Evolutionary conservation across 768 basidiomycete species (phyloP), one percentile per base, ranked within the genome.

Genomic region (Ramaria rubella): DNA sequence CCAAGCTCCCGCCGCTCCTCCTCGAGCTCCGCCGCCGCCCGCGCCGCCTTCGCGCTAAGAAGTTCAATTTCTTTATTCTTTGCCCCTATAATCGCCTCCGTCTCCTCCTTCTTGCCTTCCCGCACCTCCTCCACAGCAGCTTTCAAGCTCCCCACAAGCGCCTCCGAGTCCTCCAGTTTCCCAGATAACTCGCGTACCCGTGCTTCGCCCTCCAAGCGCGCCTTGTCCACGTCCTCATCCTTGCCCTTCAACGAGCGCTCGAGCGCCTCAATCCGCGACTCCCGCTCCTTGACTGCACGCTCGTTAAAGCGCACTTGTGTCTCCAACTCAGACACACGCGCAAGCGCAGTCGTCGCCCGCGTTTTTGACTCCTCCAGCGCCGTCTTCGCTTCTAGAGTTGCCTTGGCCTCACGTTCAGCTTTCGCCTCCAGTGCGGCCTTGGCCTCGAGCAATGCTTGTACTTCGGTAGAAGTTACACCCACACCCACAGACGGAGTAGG

Each of bases 1-100:
- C 77, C 77, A 33, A 95, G 72, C 62, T 94, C 90, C 44, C 68
- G 73, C 43, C 82, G 77, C 61, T 91, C 90, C 9, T 78, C 67
- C 29, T 77, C 78, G 3, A 78, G 68, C 38, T 82, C 81, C 7
- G 59, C 59, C 48, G 63, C 59, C 4, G 66, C 59, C 42, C 60
- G 56, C 43, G 62, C 57, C 15, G 74, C 70, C 59, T 72, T 74
- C 63, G 73, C 68, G 54, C 81, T 76, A 55, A 91, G 72, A 19
- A 77, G 64, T 46, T 71, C 67, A 30, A 93, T 79, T 60, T 88
- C 86, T 5, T 74, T 73, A 46, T 82, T 78, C 64, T 86, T 85
- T 6, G 79, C 75, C 33, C 73, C 73, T 5, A 88, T 65, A 21
- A 75, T 68, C 0, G 77, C 73, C 38, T 78, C 73, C 43, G 71